A percentile compares a stretch with the other conserved stretches of the same genome.
phyloP scores from a whole-genome alignment of 345 rosid species.

The Acer saccharum region DNA sequence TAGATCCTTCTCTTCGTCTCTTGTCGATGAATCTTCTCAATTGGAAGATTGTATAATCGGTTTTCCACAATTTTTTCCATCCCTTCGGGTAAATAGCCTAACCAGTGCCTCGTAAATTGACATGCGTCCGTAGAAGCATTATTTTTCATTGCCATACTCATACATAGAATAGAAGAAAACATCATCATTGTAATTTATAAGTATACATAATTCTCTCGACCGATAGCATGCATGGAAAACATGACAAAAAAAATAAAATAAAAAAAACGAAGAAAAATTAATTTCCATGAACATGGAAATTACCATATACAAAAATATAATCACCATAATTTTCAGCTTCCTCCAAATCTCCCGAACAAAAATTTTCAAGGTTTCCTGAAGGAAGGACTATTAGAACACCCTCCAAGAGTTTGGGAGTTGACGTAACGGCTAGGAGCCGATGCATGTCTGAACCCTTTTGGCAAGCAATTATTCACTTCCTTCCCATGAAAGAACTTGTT shows the following conservation, averaged over 20 bases:
- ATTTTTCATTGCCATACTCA: not conserved
- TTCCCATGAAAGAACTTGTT: constrained; percentile 42
- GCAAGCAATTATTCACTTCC: constrained; percentile 67
- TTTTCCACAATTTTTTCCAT: too few species aligned
- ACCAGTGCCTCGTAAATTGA: too few species aligned
- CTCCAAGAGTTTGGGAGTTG: constrained; percentile 68
- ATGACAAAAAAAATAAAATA: not conserved
- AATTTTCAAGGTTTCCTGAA: constrained; percentile 16
- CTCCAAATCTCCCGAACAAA: not conserved
- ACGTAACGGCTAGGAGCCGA: constrained; percentile 91
- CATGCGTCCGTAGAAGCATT: not conserved
- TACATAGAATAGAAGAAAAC: not conserved
- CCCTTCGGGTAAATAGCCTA: too few species aligned
- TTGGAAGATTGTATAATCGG: too few species aligned
- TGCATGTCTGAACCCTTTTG: constrained; percentile 68
- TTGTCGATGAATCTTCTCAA: too few species aligned
- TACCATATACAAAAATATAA: not conserved
- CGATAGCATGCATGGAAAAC: not conserved
- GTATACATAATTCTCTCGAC: not conserved
- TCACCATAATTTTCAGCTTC: not conserved
- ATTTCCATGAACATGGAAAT: not conserved
- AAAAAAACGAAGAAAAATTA: not conserved
- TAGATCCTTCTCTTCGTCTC: too few species aligned
- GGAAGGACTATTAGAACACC: constrained; percentile 29
- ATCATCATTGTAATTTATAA: not conserved